Evolutionary conservation across 2,329 filamentous ascomycete species (phyloP).

Genomic region (Ophiostoma tasmaniense): DNA sequence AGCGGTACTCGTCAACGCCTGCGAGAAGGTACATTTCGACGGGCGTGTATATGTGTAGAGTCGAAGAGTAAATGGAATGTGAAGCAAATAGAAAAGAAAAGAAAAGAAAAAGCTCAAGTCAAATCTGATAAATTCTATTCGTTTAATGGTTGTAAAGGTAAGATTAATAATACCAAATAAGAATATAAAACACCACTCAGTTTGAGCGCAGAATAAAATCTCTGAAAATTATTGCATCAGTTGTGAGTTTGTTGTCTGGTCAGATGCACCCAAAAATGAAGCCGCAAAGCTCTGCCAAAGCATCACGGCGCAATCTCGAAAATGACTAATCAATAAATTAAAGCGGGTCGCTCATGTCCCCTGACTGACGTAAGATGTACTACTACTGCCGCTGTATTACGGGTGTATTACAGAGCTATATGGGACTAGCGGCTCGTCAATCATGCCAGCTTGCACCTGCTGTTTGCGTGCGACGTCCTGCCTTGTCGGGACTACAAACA

Average conservation of each 20-base stretch:
- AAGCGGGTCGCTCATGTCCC: not conserved
- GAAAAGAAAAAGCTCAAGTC: not conserved
- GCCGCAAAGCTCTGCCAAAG: not conserved
- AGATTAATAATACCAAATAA: not conserved
- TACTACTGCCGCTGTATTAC: not conserved
- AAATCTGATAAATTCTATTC: not conserved
- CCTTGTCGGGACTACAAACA: slow-evolving; percentile 5
- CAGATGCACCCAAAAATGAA: not conserved
- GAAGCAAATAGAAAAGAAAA: not conserved
- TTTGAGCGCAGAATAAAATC: not conserved
- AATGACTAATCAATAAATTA: slow-evolving; percentile 18
- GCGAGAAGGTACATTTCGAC: slow-evolving; percentile 35
- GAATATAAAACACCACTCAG: not conserved
- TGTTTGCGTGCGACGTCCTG: slow-evolving; percentile 1
- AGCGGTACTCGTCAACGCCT: slow-evolving; percentile 33
- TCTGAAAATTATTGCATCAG: not conserved
- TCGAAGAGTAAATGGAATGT: not conserved
- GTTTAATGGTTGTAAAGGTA: too few species aligned
- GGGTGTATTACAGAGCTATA: not conserved
- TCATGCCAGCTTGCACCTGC: slow-evolving; percentile 17
- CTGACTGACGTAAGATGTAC: not conserved
- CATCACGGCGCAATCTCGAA: slow-evolving; percentile 9
- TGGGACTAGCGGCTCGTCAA: slow-evolving; percentile 6
- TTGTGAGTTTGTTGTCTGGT: not conserved
- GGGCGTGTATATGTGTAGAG: not conserved